These are phyloP conservation scores for Eimeria nieschulzi DNA, from an alignment of 169 alveolate species.

Conservation along the genomic window DNA sequence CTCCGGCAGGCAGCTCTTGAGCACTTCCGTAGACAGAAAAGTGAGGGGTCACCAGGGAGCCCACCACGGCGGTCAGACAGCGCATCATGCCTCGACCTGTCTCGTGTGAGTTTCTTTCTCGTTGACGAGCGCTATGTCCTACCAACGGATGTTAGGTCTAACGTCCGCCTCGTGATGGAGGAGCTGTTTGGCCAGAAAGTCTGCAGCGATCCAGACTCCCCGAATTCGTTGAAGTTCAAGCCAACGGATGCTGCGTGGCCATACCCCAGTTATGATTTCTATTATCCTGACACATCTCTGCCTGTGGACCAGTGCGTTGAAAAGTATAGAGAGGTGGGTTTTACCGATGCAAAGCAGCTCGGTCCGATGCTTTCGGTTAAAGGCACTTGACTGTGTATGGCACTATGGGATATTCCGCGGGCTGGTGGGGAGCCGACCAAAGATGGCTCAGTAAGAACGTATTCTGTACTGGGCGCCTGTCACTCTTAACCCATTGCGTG, in stretches of 20 bases:
- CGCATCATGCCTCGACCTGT: constrained; percentile 45
- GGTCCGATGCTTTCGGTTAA: background rate
- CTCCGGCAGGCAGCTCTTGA: constrained; percentile 63
- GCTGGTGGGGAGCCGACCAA: too few species aligned
- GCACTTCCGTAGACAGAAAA: background rate
- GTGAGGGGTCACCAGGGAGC: constrained; percentile 1
- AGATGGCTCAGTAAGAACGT: too few species aligned
- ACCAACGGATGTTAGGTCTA: constrained; percentile 65
- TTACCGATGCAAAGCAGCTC: background rate
- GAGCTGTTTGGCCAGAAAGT: constrained; percentile 68
- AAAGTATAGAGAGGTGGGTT: constrained; percentile 64
- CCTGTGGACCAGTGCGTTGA: constrained; percentile 75
- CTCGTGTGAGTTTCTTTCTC: constrained; percentile 69
- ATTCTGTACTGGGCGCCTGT: too few species aligned
- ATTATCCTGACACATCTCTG: constrained; percentile 72
- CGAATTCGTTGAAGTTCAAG: constrained; percentile 30
- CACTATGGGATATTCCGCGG: too few species aligned
- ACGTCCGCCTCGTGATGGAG: constrained; percentile 68
- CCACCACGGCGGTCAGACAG: background rate
- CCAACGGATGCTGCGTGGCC: constrained; percentile 62
- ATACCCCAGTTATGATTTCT: constrained; percentile 34
- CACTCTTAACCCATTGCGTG: too few species aligned
- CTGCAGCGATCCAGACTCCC: constrained; percentile 48
- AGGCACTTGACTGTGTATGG: too few species aligned
- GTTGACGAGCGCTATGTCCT: constrained; percentile 77